These are phyloP conservation scores for Solanum hybrid DNA, from an alignment of 305 asterid genomes.

Conservation along the genomic window DNA sequence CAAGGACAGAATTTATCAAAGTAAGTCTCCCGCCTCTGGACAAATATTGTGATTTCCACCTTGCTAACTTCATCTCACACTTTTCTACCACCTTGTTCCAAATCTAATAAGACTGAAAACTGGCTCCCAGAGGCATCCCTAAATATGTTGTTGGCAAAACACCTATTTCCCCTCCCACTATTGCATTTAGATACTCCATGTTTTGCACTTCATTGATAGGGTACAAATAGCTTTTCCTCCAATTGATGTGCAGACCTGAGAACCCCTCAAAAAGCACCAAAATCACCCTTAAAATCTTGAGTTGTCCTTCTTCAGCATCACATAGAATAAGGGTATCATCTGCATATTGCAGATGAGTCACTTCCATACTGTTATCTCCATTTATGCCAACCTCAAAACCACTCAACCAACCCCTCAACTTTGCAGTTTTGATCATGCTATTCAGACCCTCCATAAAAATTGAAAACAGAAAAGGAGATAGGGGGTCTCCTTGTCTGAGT, in stretches of 20 bases:
- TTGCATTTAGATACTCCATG: too few relatives aligned
- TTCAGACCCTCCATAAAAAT: neutral
- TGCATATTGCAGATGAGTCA: neutral
- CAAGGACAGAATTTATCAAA: neutral
- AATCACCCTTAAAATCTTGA: neutral
- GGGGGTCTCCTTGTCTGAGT: neutral
- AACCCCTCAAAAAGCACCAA: too few relatives aligned
- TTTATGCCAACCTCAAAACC: neutral
- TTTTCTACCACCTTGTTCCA: too few relatives aligned
- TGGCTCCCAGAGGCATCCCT: too few relatives aligned
- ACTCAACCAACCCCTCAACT: neutral
- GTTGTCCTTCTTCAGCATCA: neutral
- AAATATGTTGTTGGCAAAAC: too few relatives aligned
- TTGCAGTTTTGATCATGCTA: neutral
- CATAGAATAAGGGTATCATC: neutral
- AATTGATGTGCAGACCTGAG: too few relatives aligned
- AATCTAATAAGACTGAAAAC: too few relatives aligned
- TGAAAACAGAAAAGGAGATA: neutral
- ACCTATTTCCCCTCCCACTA: too few relatives aligned
- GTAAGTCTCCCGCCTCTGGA: neutral
- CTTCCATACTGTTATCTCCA: neutral
- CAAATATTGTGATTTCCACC: neutral
- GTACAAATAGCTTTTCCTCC: too few relatives aligned
- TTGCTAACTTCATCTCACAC: neutral
- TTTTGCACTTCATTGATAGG: too few relatives aligned